These are phyloP conservation scores for Leishmania amazonensis DNA, from an alignment of 208 protist species.

Conservation along the genomic window DNA sequence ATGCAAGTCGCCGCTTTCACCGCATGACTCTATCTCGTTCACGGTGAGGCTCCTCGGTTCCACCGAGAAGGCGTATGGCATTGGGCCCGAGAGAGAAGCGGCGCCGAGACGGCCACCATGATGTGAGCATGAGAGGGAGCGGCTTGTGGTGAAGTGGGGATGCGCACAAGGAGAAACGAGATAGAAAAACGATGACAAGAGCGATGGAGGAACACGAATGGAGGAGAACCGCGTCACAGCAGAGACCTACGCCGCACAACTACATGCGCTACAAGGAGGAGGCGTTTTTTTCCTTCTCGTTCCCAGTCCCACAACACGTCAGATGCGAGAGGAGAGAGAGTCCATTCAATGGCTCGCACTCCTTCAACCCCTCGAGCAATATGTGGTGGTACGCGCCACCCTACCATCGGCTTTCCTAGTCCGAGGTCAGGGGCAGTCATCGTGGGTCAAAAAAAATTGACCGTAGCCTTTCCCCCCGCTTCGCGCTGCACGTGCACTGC, in stretches of 20 bases:
- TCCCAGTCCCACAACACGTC: neutral
- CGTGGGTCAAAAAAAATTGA: neutral
- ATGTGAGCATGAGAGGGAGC: neutral
- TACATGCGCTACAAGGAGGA: neutral
- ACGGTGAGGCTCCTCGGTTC: constrained; percentile 16
- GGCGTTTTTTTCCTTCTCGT: neutral
- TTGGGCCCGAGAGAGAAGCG: neutral
- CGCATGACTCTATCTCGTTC: constrained; percentile 19
- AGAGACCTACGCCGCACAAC: neutral
- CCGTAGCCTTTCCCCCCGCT: neutral
- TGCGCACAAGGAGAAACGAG: neutral
- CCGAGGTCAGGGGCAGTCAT: neutral
- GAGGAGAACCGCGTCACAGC: neutral
- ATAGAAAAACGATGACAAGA: neutral
- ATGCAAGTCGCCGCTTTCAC: constrained; percentile 3
- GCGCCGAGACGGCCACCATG: neutral
- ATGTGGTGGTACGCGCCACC: neutral
- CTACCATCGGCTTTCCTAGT: neutral
- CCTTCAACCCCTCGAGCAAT: neutral
- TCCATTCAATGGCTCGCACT: neutral
- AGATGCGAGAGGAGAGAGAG: neutral
- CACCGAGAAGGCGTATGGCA: neutral
- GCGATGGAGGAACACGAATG: neutral
- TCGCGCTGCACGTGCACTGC: neutral
- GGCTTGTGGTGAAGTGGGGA: neutral